Base-by-base conservation (phyloP, 2,329 filamentous ascomycete species). In the Colletotrichum liriopes region DNA sequence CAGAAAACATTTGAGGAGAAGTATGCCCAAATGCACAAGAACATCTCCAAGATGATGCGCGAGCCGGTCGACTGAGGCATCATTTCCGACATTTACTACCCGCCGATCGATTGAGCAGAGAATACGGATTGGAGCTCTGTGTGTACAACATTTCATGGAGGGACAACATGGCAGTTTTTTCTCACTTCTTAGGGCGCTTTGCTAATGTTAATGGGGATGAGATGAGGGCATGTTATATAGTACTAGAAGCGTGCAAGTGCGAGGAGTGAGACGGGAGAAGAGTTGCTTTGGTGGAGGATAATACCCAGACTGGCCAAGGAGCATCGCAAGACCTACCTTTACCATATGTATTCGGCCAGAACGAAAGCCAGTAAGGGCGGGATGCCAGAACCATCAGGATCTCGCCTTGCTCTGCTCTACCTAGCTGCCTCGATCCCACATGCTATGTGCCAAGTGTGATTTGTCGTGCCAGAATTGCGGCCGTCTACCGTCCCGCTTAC, bases 1-100 rank as follows among this genome's bases (percentile, higher is more conserved):
- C 86, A 92, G 78, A 88, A 87, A 73, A 85, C 84, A 14, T 86
- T 89, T 73, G 89, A 90, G 76, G 86, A 91, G 75, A 91, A 91
- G 79, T 92, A 86, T 76, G 81, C 81, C 0, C 84, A 86, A 70
- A 90, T 91, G 86, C 83, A 86, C 75, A 90, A 90, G 77, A 91
- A 88, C 88, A 85, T 91, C 49, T 76, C 84, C 12, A 90, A 90
- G 79, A 85, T 87, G 82, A 82, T 85, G 39, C 83, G 83, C 32
- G 78, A 84, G 20, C 85, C 87, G 70, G 76, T 76, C n/a, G 72
- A 73, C 45, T 82, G 49, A 74, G 32, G 37, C 41, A 51, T 14
- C 0, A 2, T n/a, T 37, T 20, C 47, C 26, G 20, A 41, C 51
- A 32, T 59, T 51, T 14, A 14, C 35, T 62, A 20, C 73, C 58